phyloP scores from a whole-genome alignment of 345 rosid genomes.

The Heritiera fomes region DNA sequence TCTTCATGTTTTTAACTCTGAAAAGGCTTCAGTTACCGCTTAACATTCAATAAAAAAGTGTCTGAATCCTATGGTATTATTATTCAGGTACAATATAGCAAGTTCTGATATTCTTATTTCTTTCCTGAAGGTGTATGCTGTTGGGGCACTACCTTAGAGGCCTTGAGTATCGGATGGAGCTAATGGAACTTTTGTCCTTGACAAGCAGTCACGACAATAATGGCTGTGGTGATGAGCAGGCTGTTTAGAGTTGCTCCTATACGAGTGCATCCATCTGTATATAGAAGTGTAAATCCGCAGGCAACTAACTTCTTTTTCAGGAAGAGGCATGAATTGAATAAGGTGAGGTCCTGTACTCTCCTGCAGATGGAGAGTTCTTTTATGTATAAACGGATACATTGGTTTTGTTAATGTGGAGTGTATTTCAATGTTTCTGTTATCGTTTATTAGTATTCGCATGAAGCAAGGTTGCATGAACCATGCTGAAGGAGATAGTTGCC shows the following conservation, averaged over 20 bases:
- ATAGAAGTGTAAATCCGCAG: constrained; percentile 18
- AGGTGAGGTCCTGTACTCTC: not conserved
- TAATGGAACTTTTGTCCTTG: constrained; percentile 63
- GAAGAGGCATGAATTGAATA: constrained; percentile 27
- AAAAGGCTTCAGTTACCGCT: not conserved
- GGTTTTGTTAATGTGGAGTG: too few species aligned
- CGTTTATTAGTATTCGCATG: too few species aligned
- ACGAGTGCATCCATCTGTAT: constrained; percentile 32
- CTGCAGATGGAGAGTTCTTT: constrained; percentile 24
- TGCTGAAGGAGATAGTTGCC: not conserved
- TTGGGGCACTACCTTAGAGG: constrained; percentile 91
- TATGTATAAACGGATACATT: constrained; percentile 22
- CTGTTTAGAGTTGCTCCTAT: constrained; percentile 28
- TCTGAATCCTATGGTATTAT: too few species aligned
- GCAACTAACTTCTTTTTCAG: constrained; percentile 14
- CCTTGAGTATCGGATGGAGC: constrained; percentile 78
- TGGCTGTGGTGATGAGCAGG: constrained; percentile 32
- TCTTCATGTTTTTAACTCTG: too few species aligned
- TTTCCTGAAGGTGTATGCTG: constrained; percentile 70
- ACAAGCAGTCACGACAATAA: constrained; percentile 46
- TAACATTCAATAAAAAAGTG: not conserved
- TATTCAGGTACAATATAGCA: not conserved
- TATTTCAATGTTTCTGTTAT: not conserved
- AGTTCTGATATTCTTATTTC: not conserved
- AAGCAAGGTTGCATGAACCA: not conserved